Base-by-base conservation (phyloP, 2,329 filamentous ascomycete species). In the Cladophialophora yegresii region DNA sequence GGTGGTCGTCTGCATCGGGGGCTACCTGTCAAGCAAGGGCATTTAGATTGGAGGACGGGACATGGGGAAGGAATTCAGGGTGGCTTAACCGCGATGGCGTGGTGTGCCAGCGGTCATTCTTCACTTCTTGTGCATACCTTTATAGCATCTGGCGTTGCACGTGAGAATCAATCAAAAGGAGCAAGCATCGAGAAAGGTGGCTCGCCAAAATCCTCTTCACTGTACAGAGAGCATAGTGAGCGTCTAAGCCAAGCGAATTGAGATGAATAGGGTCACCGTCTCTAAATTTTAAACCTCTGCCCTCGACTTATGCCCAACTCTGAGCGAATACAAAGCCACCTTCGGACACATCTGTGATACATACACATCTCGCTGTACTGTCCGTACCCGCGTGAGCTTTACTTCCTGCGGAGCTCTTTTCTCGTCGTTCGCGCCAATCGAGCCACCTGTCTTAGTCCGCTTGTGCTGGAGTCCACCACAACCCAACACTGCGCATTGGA, bases 1-100 rank as follows among this genome's bases (percentile, higher is more conserved):
- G 45, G 47, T 26, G 47, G 20, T 13, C 5, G 22, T 22, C 20
- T 2, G 23, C 2, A 12, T 22, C 4, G 47, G 47, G 16, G 23
- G 23, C 23, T 51, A 51, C 51, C 4, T 12, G 23, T n/a, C 51
- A 54, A 9, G n/a, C n/a, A 54, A 54, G 51, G 51, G 51, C 28
- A 54, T 54, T 5, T n/a, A 12, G 10, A 26, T 8, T 22, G 12
- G 22, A 50, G 22, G 36, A 43, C 13, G 47, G 22, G 13, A 26
- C 47, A 20, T 50, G 3, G 47, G 20, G 5, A 43, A 3, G 36
- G 36, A 1, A 16, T 7, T n/a, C 0, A 16, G 16, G 36, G 36
- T 16, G 16, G 16, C 16, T n/a, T 43, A 43, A 6, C 36, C n/a
- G 13, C 36, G 36, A 43, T 7, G 36, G 16, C 16, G 13, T n/a